Evolutionary conservation across 2,329 filamentous ascomycete species (phyloP).

Genomic region (Aspergillus pseudotamarii): DNA sequence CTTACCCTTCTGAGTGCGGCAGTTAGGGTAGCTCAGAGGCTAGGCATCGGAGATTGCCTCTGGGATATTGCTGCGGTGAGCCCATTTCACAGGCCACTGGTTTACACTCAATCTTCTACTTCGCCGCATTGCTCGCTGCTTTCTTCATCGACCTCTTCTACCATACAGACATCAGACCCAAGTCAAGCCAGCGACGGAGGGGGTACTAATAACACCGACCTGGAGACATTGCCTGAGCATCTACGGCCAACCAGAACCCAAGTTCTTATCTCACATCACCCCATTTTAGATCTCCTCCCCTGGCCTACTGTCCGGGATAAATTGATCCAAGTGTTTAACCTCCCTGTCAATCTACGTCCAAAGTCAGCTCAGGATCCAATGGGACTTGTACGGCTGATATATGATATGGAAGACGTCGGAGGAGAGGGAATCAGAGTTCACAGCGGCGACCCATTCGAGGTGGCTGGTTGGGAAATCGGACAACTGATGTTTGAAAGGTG

Average conservation of each 20-base stretch:
- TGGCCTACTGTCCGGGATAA: constrained; percentile 60
- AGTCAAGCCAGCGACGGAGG: constrained; percentile 8
- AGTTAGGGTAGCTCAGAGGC: constrained; percentile 51
- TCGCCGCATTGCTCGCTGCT: constrained; percentile 5
- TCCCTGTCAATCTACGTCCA: constrained; percentile 55
- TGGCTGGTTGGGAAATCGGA: constrained; percentile 59
- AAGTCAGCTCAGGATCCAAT: constrained; percentile 50
- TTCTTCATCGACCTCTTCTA: constrained; percentile 20
- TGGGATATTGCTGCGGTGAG: constrained; percentile 54
- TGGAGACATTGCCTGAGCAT: constrained; percentile 47
- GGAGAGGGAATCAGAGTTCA: constrained; percentile 57
- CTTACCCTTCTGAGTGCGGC: constrained; percentile 53
- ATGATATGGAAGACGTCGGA: constrained; percentile 59
- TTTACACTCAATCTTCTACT: not conserved
- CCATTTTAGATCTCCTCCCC: constrained; percentile 60
- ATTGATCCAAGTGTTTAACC: constrained; percentile 54
- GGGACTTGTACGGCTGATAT: constrained; percentile 56
- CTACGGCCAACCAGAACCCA: constrained; percentile 58
- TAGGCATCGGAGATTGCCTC: constrained; percentile 47
- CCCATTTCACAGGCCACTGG: constrained; percentile 45
- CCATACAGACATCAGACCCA: constrained; percentile 6
- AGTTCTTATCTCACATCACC: constrained; percentile 57
- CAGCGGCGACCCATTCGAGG: constrained; percentile 53
- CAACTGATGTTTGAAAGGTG: constrained; percentile 61
- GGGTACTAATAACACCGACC: not conserved